Conservation (phyloP, 768 basidiomycete genomes). For the Leccinellum rugosiceps region DNA sequence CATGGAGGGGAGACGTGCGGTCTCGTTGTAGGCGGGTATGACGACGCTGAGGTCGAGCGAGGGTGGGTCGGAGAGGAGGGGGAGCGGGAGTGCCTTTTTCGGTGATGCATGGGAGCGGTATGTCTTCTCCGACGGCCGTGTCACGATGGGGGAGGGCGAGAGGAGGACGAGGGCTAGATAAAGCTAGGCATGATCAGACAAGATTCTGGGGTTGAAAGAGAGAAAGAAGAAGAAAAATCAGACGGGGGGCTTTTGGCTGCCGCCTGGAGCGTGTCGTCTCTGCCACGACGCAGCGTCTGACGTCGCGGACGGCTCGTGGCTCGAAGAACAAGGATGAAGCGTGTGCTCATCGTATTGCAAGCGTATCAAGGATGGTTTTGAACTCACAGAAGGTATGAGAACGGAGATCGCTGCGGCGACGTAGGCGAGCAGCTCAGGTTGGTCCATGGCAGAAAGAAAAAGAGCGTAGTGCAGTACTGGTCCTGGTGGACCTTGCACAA, state of each 20-base stretch:
- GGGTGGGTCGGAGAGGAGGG: constrained; percentile 52
- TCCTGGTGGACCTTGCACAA: not conserved
- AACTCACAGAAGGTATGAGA: constrained; percentile 30
- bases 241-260: constrained; percentile 34
- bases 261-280: constrained; percentile 55
- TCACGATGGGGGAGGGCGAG: constrained; percentile 67
- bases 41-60: constrained; percentile 75
- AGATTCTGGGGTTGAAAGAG: no score
- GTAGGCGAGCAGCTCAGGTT: constrained; percentile 18
- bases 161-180: constrained; percentile 70
- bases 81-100: constrained; percentile 51
- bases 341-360: constrained; percentile 51
- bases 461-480: no score
- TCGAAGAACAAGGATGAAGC: constrained; percentile 95
- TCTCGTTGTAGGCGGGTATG: constrained; percentile 92
- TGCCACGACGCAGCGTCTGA: constrained; percentile 49
- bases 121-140: constrained; percentile 62
- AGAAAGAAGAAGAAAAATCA: constrained; percentile 11
- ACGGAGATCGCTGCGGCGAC: constrained; percentile 20
- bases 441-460: constrained; percentile 20
- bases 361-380: not conserved
- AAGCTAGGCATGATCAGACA: constrained; percentile 41
- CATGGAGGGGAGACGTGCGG: constrained; percentile 80
- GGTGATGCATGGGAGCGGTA: constrained; percentile 61
- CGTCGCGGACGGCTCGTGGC: constrained; percentile 48